A percentile compares a stretch with the other conserved stretches of the same genome.
Conservation (phyloP, 306 rosid species). For the Sechiopsis laciniata region DNA sequence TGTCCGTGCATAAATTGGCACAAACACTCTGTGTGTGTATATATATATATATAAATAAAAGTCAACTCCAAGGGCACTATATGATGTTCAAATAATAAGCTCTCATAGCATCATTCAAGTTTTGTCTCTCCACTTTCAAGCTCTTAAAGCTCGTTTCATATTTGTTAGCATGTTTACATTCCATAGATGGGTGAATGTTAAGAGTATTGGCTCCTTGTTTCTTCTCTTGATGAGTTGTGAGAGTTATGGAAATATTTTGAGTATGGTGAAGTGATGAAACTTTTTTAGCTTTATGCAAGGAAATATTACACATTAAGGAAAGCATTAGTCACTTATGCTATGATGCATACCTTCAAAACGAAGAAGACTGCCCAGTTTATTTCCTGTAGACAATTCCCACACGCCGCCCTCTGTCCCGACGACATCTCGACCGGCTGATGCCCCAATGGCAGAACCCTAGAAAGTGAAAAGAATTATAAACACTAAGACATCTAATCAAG, state of each 20-base stretch:
- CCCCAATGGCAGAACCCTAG: slow-evolving; percentile 56
- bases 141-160: neutral
- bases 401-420: slow-evolving; percentile 52
- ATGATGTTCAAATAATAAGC: too few relatives aligned
- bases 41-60: too few relatives aligned
- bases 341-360: slow-evolving; percentile 52
- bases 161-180: neutral
- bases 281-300: neutral
- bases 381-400: slow-evolving; percentile 72
- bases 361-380: slow-evolving; percentile 50
- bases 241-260: neutral
- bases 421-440: slow-evolving; percentile 62
- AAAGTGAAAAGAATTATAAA: neutral
- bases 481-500: neutral
- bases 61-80: too few relatives aligned
- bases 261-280: neutral
- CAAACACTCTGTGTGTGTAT: too few relatives aligned
- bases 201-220: neutral
- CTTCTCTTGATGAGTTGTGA: slow-evolving; percentile 5
- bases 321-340: slow-evolving; percentile 11
- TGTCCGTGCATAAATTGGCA: too few relatives aligned
- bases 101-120: slow-evolving; percentile 1
- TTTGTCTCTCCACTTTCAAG: too few relatives aligned
- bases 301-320: slow-evolving; percentile 17
- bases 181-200: neutral